Percentiles rank a stretch among this genome's conserved stretches.
These are phyloP conservation scores for Helichrysum umbraculigerum DNA, from an alignment of 129 eudicot genomes.

Conservation along the genomic window DNA sequence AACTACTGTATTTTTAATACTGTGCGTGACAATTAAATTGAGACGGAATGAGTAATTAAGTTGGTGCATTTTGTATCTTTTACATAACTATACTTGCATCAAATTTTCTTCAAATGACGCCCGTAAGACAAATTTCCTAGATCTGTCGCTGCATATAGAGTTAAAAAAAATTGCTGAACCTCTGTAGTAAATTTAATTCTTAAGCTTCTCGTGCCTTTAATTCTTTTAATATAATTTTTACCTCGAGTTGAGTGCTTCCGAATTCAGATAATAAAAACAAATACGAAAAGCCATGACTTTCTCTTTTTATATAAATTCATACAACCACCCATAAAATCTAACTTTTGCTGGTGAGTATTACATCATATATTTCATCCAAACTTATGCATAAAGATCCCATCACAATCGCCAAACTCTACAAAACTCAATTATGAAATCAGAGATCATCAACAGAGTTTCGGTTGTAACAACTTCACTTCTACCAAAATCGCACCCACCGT, in stretches of 20 bases:
- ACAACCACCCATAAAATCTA: conserved; percentile 5
- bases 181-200: too few species aligned
- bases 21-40: too few species aligned
- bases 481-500: conserved; percentile 37
- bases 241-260: conserved; percentile 33
- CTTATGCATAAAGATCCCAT: background rate
- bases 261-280: conserved; percentile 23
- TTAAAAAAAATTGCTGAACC: too few species aligned
- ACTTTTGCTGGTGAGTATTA: background rate
- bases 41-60: too few species aligned
- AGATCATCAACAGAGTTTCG: conserved; percentile 29
- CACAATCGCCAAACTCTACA: conserved; percentile 22
- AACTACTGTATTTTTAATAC: too few species aligned
- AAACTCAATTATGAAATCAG: conserved; percentile 30
- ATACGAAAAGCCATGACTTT: conserved; percentile 8
- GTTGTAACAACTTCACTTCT: conserved; percentile 41
- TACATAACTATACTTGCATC: too few species aligned
- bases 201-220: too few species aligned
- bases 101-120: too few species aligned
- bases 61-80: too few species aligned
- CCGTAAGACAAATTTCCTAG: too few species aligned
- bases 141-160: too few species aligned
- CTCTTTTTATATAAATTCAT: background rate
- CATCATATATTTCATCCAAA: conserved; percentile 17
- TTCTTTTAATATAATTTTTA: too few species aligned